Conservation (phyloP, 2,329 filamentous ascomycete genomes). For the Thielaviopsis punctulata region DNA sequence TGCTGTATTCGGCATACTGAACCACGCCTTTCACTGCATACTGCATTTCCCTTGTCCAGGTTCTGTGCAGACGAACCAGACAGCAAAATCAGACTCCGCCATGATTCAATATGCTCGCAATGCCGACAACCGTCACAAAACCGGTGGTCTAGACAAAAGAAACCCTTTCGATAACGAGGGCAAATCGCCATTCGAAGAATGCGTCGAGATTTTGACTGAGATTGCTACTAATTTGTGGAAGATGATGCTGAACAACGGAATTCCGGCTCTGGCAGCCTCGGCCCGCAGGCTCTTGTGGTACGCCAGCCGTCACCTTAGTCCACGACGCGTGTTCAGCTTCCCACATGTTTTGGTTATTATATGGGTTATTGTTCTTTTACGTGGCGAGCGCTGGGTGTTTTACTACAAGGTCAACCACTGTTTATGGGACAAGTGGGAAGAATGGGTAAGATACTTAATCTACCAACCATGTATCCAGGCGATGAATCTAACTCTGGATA, state of each 20-base stretch:
- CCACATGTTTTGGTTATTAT: conserved; percentile 50
- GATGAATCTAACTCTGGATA: conserved; percentile 5
- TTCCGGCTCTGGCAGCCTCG: neutral
- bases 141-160: conserved; percentile 12
- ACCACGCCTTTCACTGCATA: neutral
- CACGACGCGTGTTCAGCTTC: conserved; percentile 39
- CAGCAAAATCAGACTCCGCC: neutral
- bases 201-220: neutral
- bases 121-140: conserved; percentile 3
- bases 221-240: neutral
- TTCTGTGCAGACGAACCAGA: neutral
- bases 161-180: conserved; percentile 14
- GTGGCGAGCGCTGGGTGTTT: conserved; percentile 73
- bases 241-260: neutral
- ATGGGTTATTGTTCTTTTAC: conserved; percentile 65
- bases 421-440: conserved; percentile 76
- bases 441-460: conserved; percentile 48
- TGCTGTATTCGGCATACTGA: neutral
- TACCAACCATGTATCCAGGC: neutral
- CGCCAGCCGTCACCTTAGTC: conserved; percentile 25
- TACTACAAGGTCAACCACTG: conserved; percentile 52
- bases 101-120: conserved; percentile 1
- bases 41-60: neutral
- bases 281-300: conserved; percentile 10
- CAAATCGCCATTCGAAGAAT: conserved; percentile 19